Evolutionary conservation across 768 basidiomycete genomes (phyloP).

Genomic region (Lentinula boryana): DNA sequence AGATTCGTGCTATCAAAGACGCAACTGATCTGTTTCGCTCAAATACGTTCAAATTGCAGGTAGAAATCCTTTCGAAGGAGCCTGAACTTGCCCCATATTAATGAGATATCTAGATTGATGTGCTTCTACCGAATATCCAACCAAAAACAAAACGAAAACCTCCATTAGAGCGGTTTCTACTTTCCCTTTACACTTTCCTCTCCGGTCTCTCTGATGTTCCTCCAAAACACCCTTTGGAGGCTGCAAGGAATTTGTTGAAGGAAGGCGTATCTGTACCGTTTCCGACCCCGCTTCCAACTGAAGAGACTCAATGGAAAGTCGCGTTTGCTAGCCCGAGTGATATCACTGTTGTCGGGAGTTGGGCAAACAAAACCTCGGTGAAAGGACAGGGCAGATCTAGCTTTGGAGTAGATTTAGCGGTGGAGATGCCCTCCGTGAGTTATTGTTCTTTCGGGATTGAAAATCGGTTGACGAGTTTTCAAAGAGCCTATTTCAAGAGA

Average conservation of each 20-base stretch:
- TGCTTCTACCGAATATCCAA: constrained; percentile 68
- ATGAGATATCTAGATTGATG: constrained; percentile 54
- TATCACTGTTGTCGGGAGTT: constrained; percentile 78
- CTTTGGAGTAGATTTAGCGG: constrained; percentile 73
- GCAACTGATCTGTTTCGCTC: constrained; percentile 72
- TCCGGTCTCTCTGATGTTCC: constrained; percentile 48
- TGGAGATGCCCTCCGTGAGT: constrained; percentile 84
- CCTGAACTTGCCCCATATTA: background rate
- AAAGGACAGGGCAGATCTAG: constrained; percentile 59
- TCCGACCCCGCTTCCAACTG: constrained; percentile 60
- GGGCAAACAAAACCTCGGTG: constrained; percentile 73
- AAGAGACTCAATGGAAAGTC: constrained; percentile 87
- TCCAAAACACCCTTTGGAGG: constrained; percentile 63
- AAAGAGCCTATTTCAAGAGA: constrained; percentile 86
- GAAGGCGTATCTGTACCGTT: constrained; percentile 62
- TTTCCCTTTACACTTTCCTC: constrained; percentile 62
- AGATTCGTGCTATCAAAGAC: constrained; percentile 68
- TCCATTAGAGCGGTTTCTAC: constrained; percentile 65
- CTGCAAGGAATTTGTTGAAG: constrained; percentile 46
- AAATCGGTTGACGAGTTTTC: background rate
- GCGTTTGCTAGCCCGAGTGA: constrained; percentile 74
- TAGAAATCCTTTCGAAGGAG: constrained; percentile 20
- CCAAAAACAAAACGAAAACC: constrained; percentile 53
- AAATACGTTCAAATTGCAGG: constrained; percentile 81
- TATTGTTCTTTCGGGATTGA: background rate